Conservation (phyloP, 2,329 filamentous ascomycete genomes). For the Apiospora malaysiana region DNA sequence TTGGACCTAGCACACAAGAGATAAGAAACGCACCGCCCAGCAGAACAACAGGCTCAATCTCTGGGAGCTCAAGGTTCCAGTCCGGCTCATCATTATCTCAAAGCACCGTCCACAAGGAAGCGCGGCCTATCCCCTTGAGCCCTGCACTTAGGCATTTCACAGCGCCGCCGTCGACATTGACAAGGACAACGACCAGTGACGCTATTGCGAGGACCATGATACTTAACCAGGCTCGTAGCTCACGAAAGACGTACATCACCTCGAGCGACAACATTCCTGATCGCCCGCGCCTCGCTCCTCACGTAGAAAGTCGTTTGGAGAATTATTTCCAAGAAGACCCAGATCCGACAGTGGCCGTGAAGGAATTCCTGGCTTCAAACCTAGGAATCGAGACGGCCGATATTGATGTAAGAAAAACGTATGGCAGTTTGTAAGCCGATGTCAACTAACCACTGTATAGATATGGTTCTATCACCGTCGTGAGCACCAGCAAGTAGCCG, state of each 20-base stretch:
- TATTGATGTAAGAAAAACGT: slow-evolving; percentile 49
- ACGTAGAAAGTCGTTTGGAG: slow-evolving; percentile 57
- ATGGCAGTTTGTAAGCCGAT: background rate
- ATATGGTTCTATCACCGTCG: slow-evolving; percentile 61
- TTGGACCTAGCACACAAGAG: slow-evolving; percentile 22
- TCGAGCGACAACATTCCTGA: slow-evolving; percentile 45
- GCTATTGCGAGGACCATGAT: slow-evolving; percentile 48
- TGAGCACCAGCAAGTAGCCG: slow-evolving; percentile 52
- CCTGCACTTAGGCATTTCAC: slow-evolving; percentile 28
- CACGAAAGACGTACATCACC: slow-evolving; percentile 46
- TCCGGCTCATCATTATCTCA: background rate
- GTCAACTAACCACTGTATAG: slow-evolving; percentile 30
- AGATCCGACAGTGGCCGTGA: slow-evolving; percentile 54
- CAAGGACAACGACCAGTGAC: slow-evolving; percentile 32
- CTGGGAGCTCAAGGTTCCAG: background rate
- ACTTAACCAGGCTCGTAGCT: slow-evolving; percentile 51
- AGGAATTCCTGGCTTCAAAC: slow-evolving; percentile 60
- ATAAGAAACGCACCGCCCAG: background rate
- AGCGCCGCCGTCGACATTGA: slow-evolving; percentile 27
- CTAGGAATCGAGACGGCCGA: slow-evolving; percentile 57
- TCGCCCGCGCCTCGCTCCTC: slow-evolving; percentile 52
- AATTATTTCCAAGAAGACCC: slow-evolving; percentile 57
- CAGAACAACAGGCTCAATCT: background rate
- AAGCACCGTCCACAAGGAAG: background rate
- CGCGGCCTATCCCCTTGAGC: background rate